Evolutionary conservation across 352 stramenopile genomes (phyloP).

Genomic region (Phytophthora citricola): DNA sequence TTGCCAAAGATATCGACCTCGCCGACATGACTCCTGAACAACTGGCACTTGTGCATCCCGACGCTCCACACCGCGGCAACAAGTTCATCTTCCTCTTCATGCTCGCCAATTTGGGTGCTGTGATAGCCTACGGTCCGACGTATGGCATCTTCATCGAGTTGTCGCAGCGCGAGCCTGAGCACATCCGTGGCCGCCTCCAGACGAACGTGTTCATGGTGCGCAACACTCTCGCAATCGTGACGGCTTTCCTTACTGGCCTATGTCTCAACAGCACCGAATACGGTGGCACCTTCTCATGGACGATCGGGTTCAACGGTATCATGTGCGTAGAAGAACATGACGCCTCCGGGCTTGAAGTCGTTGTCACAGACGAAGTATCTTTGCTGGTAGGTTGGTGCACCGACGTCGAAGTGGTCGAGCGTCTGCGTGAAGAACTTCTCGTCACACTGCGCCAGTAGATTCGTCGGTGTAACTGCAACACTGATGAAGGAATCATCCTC

Average conservation of each 20-base stretch:
- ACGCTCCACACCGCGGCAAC: slow-evolving; percentile 41
- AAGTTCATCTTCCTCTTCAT: slow-evolving; percentile 17
- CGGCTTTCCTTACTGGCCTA: slow-evolving; percentile 49
- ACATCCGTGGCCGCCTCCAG: slow-evolving; percentile 34
- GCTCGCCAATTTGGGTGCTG: slow-evolving; percentile 12
- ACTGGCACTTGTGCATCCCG: slow-evolving; percentile 37
- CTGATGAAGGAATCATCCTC: no score
- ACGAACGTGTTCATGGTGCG: slow-evolving; percentile 44
- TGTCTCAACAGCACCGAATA: slow-evolving; percentile 52
- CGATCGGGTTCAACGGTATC: slow-evolving; percentile 51
- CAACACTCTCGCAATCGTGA: slow-evolving; percentile 30
- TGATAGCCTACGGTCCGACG: slow-evolving; percentile 11
- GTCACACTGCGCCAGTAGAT: slow-evolving; percentile 67
- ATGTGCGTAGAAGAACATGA: slow-evolving; percentile 93
- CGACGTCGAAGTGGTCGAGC: slow-evolving; percentile 77
- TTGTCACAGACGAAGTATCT: slow-evolving; percentile 92
- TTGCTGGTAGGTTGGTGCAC: slow-evolving; percentile 76
- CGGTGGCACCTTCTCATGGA: slow-evolving; percentile 53
- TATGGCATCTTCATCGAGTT: slow-evolving; percentile 28
- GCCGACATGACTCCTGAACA: slow-evolving; percentile 40
- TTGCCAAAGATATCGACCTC: slow-evolving; percentile 79
- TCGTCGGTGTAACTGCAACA: slow-evolving; percentile 8
- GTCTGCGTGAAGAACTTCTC: slow-evolving; percentile 78
- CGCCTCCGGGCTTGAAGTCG: slow-evolving; percentile 60
- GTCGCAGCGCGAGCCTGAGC: slow-evolving; percentile 23